A percentile compares a stretch with the other conserved stretches of the same genome.
Evolutionary conservation across 495 filamentous ascomycete genomes (phyloP).

Genomic region (Hypoxylon subgilvum): DNA sequence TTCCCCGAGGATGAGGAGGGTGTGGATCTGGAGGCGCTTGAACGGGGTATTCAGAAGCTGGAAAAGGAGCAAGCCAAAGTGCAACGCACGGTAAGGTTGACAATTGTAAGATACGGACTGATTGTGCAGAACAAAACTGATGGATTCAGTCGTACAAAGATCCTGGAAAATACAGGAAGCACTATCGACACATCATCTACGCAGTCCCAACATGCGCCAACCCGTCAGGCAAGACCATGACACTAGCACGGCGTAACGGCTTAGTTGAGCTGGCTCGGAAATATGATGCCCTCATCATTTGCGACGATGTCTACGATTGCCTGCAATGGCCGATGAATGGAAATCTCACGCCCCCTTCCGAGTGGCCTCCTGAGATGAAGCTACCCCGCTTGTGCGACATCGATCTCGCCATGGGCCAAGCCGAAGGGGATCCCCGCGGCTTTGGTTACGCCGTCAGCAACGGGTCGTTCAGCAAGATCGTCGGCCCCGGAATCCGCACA

Average conservation of each 20-base stretch:
- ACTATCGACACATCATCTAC: conserved; percentile 79
- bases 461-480: conserved; percentile 77
- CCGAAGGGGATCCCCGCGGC: conserved; percentile 57
- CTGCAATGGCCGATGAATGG: conserved; percentile 66
- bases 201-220: conserved; percentile 78
- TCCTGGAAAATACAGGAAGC: conserved; percentile 59
- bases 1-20: conserved; percentile 74
- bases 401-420: conserved; percentile 66
- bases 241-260: conserved; percentile 59
- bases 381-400: conserved; percentile 78
- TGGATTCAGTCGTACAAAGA: too few species aligned
- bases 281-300: conserved; percentile 71
- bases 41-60: conserved; percentile 47
- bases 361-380: conserved; percentile 59
- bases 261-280: conserved; percentile 71
- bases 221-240: conserved; percentile 73
- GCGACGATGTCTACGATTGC: conserved; percentile 84
- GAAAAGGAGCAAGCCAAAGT: too few species aligned
- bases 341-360: conserved; percentile 13
- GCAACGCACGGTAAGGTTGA: too few species aligned
- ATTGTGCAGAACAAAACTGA: too few species aligned
- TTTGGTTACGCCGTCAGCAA: conserved; percentile 77
- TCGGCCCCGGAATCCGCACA: conserved; percentile 71
- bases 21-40: conserved; percentile 64
- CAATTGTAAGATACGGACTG: too few species aligned